phyloP scores from a whole-genome alignment of 805 yeast species.

The Myxozyma neglecta region DNA sequence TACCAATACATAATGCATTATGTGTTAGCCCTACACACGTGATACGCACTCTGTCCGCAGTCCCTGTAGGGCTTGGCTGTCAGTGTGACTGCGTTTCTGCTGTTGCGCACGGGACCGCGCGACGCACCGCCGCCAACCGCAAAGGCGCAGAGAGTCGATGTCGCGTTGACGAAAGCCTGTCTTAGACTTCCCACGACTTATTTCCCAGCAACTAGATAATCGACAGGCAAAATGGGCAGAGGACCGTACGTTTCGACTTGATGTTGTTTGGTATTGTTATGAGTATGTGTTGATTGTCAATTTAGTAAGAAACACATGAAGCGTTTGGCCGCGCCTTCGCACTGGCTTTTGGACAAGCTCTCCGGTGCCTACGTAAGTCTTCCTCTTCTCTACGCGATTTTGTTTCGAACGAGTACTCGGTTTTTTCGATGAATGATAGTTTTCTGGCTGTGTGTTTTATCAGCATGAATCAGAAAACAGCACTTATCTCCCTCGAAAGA shows the following conservation, averaged over 20 bases:
- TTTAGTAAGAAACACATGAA: conserved; percentile 85
- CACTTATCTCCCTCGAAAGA: too few relatives aligned
- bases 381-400: neutral
- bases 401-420: too few relatives aligned
- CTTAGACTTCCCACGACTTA: conserved; percentile 7
- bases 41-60: neutral
- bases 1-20: neutral
- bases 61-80: neutral
- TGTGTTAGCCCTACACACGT: neutral
- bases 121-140: neutral
- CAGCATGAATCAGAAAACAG: too few relatives aligned
- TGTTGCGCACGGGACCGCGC: too few relatives aligned
- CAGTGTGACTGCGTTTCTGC: conserved; percentile 3
- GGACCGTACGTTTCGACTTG: conserved; percentile 29
- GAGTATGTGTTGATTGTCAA: neutral
- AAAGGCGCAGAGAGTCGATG: neutral
- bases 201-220: conserved; percentile 3
- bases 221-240: conserved; percentile 28
- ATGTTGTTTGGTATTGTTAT: neutral
- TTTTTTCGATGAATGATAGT: too few relatives aligned
- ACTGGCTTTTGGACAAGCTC: conserved; percentile 99
- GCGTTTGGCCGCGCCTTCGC: conserved; percentile 99
- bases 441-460: too few relatives aligned
- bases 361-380: conserved; percentile 76
- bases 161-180: neutral